Evolutionary conservation across 352 stramenopile genomes (phyloP).

Genomic region (Phytophthora pluvialis): DNA sequence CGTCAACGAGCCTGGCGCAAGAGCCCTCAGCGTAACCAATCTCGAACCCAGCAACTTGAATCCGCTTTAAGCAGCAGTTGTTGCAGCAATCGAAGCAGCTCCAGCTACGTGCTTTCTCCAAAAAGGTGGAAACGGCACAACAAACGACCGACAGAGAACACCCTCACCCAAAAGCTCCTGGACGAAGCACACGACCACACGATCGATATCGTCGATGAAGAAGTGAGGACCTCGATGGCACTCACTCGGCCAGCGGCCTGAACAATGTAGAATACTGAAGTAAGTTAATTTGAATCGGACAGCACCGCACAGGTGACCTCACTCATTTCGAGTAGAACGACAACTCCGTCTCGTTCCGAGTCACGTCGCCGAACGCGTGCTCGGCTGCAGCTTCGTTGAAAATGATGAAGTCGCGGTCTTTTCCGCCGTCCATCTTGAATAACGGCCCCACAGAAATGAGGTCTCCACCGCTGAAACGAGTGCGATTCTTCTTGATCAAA

Average conservation of each 20-base stretch:
- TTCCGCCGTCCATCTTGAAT: constrained; percentile 82
- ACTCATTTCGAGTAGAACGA: constrained; percentile 81
- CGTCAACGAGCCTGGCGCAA: constrained; percentile 14
- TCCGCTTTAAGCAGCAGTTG: constrained; percentile 29
- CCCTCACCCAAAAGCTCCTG: constrained; percentile 38
- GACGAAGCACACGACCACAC: constrained; percentile 32
- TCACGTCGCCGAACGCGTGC: constrained; percentile 76
- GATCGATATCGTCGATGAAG: constrained; percentile 35
- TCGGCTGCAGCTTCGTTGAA: constrained; percentile 82
- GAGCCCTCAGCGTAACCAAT: constrained; percentile 6
- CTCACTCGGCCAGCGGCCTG: constrained; percentile 27
- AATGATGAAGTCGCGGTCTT: constrained; percentile 82
- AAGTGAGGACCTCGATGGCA: constrained; percentile 18
- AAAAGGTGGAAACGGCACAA: constrained; percentile 30
- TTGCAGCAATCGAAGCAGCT: constrained; percentile 17
- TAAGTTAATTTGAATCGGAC: neutral
- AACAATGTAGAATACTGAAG: constrained; percentile 23
- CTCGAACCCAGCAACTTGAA: constrained; percentile 17
- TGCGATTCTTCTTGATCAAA: constrained; percentile 37
- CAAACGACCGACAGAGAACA: constrained; percentile 13
- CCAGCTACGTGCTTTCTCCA: constrained; percentile 1
- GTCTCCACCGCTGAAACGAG: constrained; percentile 42
- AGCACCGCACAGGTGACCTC: constrained; percentile 3
- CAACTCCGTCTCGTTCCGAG: constrained; percentile 79
- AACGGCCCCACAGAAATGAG: constrained; percentile 74